Evolutionary conservation across 805 yeast species (phyloP).

Genomic region (Saccharomyces jurei): DNA sequence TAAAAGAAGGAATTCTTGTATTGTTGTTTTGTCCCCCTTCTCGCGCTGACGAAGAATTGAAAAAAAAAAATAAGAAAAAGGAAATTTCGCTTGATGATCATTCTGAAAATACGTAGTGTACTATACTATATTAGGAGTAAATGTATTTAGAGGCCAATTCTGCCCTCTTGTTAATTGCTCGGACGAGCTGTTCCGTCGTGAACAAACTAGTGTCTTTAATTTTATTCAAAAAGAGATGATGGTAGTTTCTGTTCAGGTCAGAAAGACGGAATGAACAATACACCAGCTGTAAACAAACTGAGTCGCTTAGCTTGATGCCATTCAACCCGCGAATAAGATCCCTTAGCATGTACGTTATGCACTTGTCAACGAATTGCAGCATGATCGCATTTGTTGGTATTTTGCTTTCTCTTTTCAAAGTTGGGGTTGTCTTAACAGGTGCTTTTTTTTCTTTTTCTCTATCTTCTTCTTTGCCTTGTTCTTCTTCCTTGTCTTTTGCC

Average conservation of each 20-base stretch:
- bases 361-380: constrained; percentile 29
- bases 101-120: not conserved
- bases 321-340: constrained; percentile 23
- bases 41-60: not conserved
- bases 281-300: constrained; percentile 70
- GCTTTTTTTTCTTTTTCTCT: not conserved
- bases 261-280: constrained; percentile 85
- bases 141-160: constrained; percentile 26
- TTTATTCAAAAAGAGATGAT: constrained; percentile 25
- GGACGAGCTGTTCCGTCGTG: constrained; percentile 14
- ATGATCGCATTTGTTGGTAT: constrained; percentile 23
- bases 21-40: not conserved
- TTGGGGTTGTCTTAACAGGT: not conserved
- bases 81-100: not conserved
- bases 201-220: constrained; percentile 19
- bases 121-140: not conserved
- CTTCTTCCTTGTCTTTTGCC: not conserved
- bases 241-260: constrained; percentile 28
- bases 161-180: constrained; percentile 26
- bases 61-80: not conserved
- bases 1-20: not conserved
- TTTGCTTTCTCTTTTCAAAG: not conserved
- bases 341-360: constrained; percentile 28
- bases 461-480: not conserved
- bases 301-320: constrained; percentile 42